phyloP scores from a whole-genome alignment of 441 rosid genomes.

The Populus hybrid region DNA sequence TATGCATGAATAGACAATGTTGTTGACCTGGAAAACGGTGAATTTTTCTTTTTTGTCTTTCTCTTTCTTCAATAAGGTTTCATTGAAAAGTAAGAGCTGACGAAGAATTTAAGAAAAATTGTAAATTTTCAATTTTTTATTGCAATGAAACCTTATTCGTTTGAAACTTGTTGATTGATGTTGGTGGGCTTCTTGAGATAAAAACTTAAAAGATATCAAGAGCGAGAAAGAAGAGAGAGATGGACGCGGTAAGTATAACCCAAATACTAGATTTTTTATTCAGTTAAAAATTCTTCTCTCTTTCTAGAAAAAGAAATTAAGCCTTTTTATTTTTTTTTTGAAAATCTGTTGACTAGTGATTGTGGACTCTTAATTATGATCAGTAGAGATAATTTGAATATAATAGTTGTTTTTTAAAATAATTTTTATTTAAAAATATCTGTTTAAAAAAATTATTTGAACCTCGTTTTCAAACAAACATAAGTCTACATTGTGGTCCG shows the following conservation, averaged over 20 bases:
- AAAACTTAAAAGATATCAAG: background rate
- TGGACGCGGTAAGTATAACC: background rate
- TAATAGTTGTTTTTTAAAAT: no score
- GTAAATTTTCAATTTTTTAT: background rate
- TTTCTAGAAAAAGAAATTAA: background rate
- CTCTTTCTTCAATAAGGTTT: slow-evolving; percentile 9
- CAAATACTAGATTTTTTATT: background rate
- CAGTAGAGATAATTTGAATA: no score
- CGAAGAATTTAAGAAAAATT: background rate
- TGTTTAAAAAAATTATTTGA: no score
- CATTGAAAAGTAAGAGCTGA: slow-evolving; percentile 12
- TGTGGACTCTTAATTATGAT: background rate
- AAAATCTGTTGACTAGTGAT: background rate
- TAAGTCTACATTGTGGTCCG: no score
- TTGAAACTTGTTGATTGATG: background rate
- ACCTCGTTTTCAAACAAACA: no score
- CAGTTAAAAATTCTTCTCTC: background rate
- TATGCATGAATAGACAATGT: background rate
- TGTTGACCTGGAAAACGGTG: slow-evolving; percentile 24
- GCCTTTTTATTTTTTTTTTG: background rate
- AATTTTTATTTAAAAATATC: no score
- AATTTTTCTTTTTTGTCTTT: background rate
- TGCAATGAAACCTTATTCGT: background rate
- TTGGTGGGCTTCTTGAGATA: background rate
- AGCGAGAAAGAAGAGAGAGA: background rate